These are phyloP conservation scores for Williopsis jadinii DNA, from an alignment of 1,139 yeast species.

Conservation along the genomic window DNA sequence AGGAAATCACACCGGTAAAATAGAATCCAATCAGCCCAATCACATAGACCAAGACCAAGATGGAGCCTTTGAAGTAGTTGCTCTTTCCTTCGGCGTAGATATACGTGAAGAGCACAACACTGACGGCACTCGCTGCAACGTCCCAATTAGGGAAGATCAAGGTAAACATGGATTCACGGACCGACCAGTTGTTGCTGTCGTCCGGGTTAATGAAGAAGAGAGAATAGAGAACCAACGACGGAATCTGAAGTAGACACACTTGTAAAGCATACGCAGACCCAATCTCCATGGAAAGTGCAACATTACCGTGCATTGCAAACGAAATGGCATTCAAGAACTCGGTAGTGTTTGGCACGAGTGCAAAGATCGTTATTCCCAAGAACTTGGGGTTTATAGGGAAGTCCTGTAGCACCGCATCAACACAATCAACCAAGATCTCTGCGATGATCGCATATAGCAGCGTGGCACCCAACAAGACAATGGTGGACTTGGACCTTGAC, in stretches of 20 bases:
- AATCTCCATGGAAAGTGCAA: conserved; percentile 93
- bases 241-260: conserved; percentile 92
- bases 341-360: conserved; percentile 93
- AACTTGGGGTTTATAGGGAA: conserved; percentile 84
- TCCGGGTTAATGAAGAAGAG: conserved; percentile 34
- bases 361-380: conserved; percentile 89
- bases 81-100: conserved; percentile 96
- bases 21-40: conserved; percentile 81
- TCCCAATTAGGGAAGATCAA: conserved; percentile 96
- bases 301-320: conserved; percentile 93
- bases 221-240: conserved; percentile 79
- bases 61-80: conserved; percentile 92
- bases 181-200: conserved; percentile 25
- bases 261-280: conserved; percentile 97
- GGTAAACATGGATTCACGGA: conserved; percentile 56
- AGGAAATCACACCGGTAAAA: conserved; percentile 39
- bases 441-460: conserved; percentile 87
- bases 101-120: conserved; percentile 86
- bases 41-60: conserved; percentile 69
- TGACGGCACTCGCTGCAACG: conserved; percentile 73
- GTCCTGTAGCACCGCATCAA: conserved; percentile 75
- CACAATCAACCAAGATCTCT: conserved; percentile 89
- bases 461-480: conserved; percentile 82
- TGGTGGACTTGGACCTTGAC: conserved; percentile 80
- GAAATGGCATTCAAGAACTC: conserved; percentile 96